Base-by-base conservation (phyloP, 805 yeast species). In the Lachancea thermotolerans region DNA sequence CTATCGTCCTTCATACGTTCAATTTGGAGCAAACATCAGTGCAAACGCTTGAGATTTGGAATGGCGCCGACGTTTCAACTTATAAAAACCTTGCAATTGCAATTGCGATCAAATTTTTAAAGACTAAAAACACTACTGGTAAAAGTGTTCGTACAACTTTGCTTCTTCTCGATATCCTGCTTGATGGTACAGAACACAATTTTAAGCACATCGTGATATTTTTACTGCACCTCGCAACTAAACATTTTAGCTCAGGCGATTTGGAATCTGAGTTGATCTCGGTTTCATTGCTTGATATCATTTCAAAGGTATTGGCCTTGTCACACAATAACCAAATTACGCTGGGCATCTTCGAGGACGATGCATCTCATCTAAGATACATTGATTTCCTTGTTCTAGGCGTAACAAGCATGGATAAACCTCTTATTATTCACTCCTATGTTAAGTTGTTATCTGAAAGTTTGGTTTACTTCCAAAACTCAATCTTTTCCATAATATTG, bases 1-100 rank as follows among this genome's bases (percentile, higher is more conserved):
- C 69, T 29, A 52, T 49, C 4, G 58, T 81, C 28, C 57, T 72
- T 32, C 76, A 75, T 7, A 61, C 74, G 7, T 73, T 85, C 54
- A 73, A 71, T 21, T 66, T 74, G 25, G 90, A 85, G 49, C 59
- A 81, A 39, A 79, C 81, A 9, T 79, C 77, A 0, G 69, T 81
- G 45, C 81, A 72, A 6, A 47, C 58, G 2, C 50, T 48, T 6
- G 53, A 49, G 8, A 30, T 16, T 21, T 54, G 70, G 67, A 47
- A 66, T 68, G 41, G 67, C 71, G 49, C 71, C 58, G 67, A 69
- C 58, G 70, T 66, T 4, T 77, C 86, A 0, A 79, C 84, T 1
- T 84, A 82, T 58, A 81, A 81, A 51, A 74, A 78, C 8, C 66
- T 83, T 21, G 54, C 80, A 0, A 47, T 81, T 12, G 60, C 68